Base-by-base conservation (phyloP, 106 monocot genomes). In the Cymbidium sinense region DNA sequence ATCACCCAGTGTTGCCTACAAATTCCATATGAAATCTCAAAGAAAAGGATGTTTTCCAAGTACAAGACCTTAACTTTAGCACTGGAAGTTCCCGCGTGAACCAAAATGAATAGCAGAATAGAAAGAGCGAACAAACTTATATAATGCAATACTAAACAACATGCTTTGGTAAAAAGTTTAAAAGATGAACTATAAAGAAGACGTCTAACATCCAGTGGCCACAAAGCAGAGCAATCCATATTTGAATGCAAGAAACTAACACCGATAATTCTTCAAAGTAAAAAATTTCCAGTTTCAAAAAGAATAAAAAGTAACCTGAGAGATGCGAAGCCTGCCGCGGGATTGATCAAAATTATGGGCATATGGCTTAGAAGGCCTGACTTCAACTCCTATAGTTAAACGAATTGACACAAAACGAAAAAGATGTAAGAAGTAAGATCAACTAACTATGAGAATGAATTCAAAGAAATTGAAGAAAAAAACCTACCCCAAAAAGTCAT, bases 361-460 rank as follows among this genome's bases (percentile, higher is more conserved):
- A 67, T 87, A 95, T 29, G 94, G 86, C 25, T 84, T 95, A n/a
- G 92, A 92, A 0, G 98, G 88, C 83, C 81, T 90, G 80, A 99
- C 80, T 43, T 99, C 98, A 55, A 89, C 79, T 2, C 98, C 95
- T 94, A 81, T 1, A 33, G 25, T 20, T 76, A 47, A 34, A 54
- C 79, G n/a, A 19, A 73, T 75, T 27, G 7, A 29, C 31, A 8
- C 2, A 0, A 35, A 11, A 31, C 18, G 41, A 47, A 73, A 21
- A 13, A 35, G 47, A 70, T 1, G 18, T 13, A 4, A 43, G 18
- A 25, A n/a, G 11, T 1, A 54, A 31, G 19, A 33, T 12, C 19
- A 27, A 28, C 28, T 31, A 37, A 5, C 28, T 2, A 75, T 5
- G 34, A 34, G 0, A 47, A 15, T 4, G 34, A 70, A 34, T 23